Conservation (phyloP, 2,329 filamentous ascomycete species). For the Chaetomium strumarium region DNA sequence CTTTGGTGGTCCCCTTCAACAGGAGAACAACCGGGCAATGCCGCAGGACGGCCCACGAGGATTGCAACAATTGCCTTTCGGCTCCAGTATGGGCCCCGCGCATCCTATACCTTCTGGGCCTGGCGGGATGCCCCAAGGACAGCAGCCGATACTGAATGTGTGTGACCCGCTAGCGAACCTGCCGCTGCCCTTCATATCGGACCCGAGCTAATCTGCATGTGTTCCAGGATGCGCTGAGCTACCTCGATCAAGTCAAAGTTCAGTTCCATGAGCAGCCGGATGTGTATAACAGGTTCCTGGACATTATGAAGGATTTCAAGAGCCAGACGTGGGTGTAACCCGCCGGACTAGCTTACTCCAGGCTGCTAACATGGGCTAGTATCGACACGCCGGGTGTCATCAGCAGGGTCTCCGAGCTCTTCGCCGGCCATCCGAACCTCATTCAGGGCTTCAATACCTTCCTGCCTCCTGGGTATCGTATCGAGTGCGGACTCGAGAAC, state of each 20-base stretch:
- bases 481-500: constrained; percentile 89
- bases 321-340: constrained; percentile 70
- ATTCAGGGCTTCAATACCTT: constrained; percentile 99
- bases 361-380: constrained; percentile 34
- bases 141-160: constrained; percentile 77
- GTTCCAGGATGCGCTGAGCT: constrained; percentile 69
- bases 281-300: constrained; percentile 92
- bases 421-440: constrained; percentile 88
- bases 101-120: constrained; percentile 36
- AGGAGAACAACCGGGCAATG: constrained; percentile 46
- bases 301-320: constrained; percentile 99
- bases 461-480: constrained; percentile 88
- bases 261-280: constrained; percentile 96
- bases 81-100: constrained; percentile 36
- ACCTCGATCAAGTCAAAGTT: constrained; percentile 96
- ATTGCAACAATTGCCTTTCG: constrained; percentile 58
- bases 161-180: constrained; percentile 28
- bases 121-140: constrained; percentile 63
- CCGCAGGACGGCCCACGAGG: constrained; percentile 53
- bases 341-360: neutral
- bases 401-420: constrained; percentile 89
- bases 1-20: constrained; percentile 65
- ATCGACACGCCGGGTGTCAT: constrained; percentile 98
- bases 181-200: neutral
- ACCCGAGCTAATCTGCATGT: constrained; percentile 23